phyloP scores from a whole-genome alignment of 2,329 filamentous ascomycete species.

The Colletotrichum sp. region DNA sequence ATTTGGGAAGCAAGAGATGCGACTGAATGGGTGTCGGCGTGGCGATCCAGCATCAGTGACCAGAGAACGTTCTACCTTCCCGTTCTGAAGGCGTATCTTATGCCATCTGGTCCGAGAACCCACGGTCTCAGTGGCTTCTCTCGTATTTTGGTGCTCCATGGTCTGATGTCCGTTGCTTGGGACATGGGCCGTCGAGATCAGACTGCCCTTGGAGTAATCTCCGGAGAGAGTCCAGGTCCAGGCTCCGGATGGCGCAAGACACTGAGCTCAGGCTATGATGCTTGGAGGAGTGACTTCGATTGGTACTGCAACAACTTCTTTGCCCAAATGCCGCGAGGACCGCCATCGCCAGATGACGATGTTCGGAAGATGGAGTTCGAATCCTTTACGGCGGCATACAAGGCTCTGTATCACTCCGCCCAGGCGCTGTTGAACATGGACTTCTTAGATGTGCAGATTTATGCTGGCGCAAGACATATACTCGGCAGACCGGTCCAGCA shows the following conservation, averaged over 20 bases:
- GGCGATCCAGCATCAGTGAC: conserved; percentile 25
- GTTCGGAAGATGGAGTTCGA: conserved; percentile 41
- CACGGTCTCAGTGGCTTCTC: conserved; percentile 55
- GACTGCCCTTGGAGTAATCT: conserved; percentile 56
- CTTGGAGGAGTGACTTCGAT: conserved; percentile 65
- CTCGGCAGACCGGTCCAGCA: conserved; percentile 58
- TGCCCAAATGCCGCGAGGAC: conserved; percentile 20
- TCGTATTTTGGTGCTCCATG: conserved; percentile 60
- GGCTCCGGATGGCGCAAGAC: conserved; percentile 54
- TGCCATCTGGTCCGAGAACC: conserved; percentile 41
- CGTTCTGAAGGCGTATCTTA: conserved; percentile 61
- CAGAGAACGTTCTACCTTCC: conserved; percentile 50
- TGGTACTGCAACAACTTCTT: conserved; percentile 47
- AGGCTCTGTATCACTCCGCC: conserved; percentile 63
- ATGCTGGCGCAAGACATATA: conserved; percentile 64
- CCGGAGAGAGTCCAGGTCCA: conserved; percentile 17
- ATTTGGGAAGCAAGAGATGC: conserved; percentile 64
- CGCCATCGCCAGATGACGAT: not conserved
- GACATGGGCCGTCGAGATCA: conserved; percentile 68
- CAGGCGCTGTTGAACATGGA: conserved; percentile 62
- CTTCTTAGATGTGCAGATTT: conserved; percentile 66
- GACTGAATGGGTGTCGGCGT: conserved; percentile 51
- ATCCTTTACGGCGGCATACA: conserved; percentile 52
- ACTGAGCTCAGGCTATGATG: conserved; percentile 57
- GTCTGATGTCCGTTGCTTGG: conserved; percentile 67